Base-by-base conservation (phyloP, 2,329 filamentous ascomycete species). In the Leptosphaerulina australis region DNA sequence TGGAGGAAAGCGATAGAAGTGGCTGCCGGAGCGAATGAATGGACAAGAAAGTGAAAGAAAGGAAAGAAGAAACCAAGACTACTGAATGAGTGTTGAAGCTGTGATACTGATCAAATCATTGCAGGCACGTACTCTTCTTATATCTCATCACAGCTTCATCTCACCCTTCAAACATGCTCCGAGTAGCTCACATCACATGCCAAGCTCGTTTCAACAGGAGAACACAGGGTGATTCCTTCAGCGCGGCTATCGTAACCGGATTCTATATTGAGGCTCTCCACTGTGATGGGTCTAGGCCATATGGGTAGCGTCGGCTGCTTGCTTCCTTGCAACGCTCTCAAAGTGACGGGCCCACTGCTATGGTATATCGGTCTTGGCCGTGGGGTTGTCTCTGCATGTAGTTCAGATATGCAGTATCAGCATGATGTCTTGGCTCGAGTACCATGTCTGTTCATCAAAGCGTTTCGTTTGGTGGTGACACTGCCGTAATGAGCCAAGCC, bases 231-330 rank as follows among this genome's bases (percentile, higher is more conserved):
- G n/a, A 30, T 22, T 5, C 25, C 25, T 36, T 17, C 24, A 36
- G 41, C 17, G n/a, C 12, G 10, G 22, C 10, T 22, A 12, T 21
- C 9, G 10, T 10, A 5, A 15, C 12, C 17, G 40, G 8, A n/a
- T 20, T 36, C 25, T 35, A 44, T 14, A 44, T 29, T 44, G 41
- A 28, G 12, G 25, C 31, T 36, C 41, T 44, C 33, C 41, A 37
- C 33, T n/a, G 24, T 33, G 14, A 18, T 14, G 3, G 17, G 29
- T 31, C 29, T 31, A n/a, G 29, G 29, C 29, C 29, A 17, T n/a
- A 31, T n/a, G n/a, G 12, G 3, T 31, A 15, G 14, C 14, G 14
- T 22, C 24, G 26, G 17, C 26, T n/a, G n/a, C 14, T 14, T 11
- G 20, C 34, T 37, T 37, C 20, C 9, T 24, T n/a, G 20, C 21